These are phyloP conservation scores for Leptographium lundbergii DNA, from an alignment of 2,329 filamentous ascomycete genomes.

Conservation along the genomic window DNA sequence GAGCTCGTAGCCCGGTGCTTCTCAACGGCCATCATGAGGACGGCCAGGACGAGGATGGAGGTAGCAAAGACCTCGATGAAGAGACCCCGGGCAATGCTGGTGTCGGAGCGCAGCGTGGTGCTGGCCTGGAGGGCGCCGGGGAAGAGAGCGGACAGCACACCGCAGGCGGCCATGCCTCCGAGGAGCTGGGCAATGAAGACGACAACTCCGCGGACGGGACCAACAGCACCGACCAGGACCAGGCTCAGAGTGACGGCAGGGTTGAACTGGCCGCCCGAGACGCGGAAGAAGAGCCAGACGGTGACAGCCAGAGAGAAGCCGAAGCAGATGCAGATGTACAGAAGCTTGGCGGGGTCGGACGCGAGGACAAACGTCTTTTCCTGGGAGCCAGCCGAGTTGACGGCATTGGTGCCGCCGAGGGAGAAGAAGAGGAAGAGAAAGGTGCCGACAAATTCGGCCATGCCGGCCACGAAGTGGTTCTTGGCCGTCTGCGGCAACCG, in stretches of 20 bases:
- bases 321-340: conserved; percentile 38
- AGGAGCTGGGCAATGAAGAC: conserved; percentile 45
- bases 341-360: conserved; percentile 22
- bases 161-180: conserved; percentile 45
- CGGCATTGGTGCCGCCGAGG: conserved; percentile 17
- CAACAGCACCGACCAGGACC: conserved; percentile 43
- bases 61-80: conserved; percentile 59
- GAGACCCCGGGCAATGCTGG: conserved; percentile 42
- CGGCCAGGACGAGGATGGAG: conserved; percentile 47
- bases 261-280: conserved; percentile 40
- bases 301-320: conserved; percentile 38
- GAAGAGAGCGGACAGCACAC: conserved; percentile 43
- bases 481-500: conserved; percentile 9
- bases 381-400: conserved; percentile 14
- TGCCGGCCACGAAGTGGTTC: conserved; percentile 27
- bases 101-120: conserved; percentile 40
- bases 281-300: conserved; percentile 44
- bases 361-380: conserved; percentile 7
- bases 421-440: conserved; percentile 37
- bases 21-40: conserved; percentile 59
- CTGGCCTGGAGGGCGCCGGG: conserved; percentile 40
- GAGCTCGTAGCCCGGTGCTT: conserved; percentile 63
- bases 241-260: conserved; percentile 43
- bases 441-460: conserved; percentile 39
- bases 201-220: conserved; percentile 34